A percentile compares a stretch with the other conserved stretches of the same genome.
These are phyloP conservation scores for Zoysia pacifica DNA, from an alignment of 176 grass and related monocot genomes.

Conservation along the genomic window DNA sequence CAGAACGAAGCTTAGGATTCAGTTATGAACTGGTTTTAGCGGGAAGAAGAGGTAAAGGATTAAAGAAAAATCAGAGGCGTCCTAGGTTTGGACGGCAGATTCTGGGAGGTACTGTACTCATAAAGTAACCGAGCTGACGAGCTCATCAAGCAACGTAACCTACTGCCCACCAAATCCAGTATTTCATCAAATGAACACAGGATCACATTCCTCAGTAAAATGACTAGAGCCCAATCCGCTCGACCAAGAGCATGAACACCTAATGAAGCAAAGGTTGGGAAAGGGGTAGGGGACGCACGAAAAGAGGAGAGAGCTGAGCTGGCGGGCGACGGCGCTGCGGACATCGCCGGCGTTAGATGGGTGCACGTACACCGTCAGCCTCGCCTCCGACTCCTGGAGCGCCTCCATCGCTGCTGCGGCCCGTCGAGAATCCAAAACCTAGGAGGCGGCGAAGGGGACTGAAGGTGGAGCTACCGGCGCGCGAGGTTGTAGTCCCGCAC, in stretches of 20 bases:
- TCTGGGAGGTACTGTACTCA: too few relatives aligned
- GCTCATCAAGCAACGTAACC: not conserved
- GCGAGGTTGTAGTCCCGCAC: too few relatives aligned
- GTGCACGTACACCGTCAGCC: conserved; percentile 78
- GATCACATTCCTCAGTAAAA: not conserved
- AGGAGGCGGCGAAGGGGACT: not conserved
- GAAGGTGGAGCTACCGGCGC: too few relatives aligned
- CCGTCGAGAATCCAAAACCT: conserved; percentile 21
- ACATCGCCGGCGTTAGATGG: conserved; percentile 54
- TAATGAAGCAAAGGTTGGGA: not conserved
- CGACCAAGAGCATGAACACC: not conserved
- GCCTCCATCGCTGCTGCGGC: conserved; percentile 60
- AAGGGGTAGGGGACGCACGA: conserved; percentile 36
- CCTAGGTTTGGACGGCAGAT: too few relatives aligned
- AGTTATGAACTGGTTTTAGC: not conserved
- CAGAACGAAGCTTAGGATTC: not conserved
- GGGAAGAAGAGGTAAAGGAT: not conserved
- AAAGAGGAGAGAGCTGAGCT: conserved; percentile 84
- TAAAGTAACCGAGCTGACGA: not conserved
- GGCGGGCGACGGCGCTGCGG: conserved; percentile 56
- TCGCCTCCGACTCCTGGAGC: conserved; percentile 44
- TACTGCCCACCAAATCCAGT: not conserved
- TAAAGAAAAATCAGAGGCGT: not conserved
- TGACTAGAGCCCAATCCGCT: not conserved
- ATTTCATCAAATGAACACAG: too few relatives aligned